Evolutionary conservation across 768 basidiomycete species (phyloP).

Genomic region (Agaricus subrufescens): DNA sequence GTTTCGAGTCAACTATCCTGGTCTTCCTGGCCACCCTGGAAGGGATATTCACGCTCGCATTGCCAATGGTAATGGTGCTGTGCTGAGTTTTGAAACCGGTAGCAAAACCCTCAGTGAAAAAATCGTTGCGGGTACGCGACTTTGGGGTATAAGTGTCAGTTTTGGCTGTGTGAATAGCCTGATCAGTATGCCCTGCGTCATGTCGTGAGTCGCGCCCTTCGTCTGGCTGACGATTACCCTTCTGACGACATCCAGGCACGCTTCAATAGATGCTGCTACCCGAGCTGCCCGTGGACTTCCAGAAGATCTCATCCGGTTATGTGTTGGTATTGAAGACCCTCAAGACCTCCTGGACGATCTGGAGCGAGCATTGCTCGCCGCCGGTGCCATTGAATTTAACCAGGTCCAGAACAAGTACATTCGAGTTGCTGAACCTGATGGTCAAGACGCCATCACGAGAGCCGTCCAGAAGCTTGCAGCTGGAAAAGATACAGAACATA

Average conservation of each 20-base stretch:
- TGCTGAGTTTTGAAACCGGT: conserved; percentile 91
- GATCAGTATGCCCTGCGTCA: conserved; percentile 98
- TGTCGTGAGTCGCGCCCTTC: conserved; percentile 75
- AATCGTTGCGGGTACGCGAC: conserved; percentile 85
- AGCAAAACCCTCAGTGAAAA: conserved; percentile 87
- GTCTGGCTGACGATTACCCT: conserved; percentile 7
- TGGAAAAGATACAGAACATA: conserved; percentile 26
- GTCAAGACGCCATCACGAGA: conserved; percentile 34
- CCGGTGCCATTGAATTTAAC: conserved; percentile 75
- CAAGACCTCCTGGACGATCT: conserved; percentile 93
- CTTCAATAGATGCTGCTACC: conserved; percentile 94
- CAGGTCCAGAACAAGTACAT: conserved; percentile 49
- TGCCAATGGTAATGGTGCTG: conserved; percentile 88
- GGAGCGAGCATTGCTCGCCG: conserved; percentile 86
- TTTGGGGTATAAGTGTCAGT: conserved; percentile 98
- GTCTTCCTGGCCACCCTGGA: conserved; percentile 76
- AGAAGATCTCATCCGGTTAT: conserved; percentile 97
- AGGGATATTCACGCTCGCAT: conserved; percentile 88
- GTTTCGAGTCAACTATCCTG: conserved; percentile 91
- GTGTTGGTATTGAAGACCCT: conserved; percentile 96
- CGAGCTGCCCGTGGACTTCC: conserved; percentile 95
- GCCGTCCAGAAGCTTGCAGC: conserved; percentile 61
- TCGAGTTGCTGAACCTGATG: conserved; percentile 26
- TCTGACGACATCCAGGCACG: conserved; percentile 57
- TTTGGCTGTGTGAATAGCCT: conserved; percentile 98